These are phyloP conservation scores for Chytridiales sp. DNA, from an alignment of 371 early-diverging fungal species.

Conservation along the genomic window DNA sequence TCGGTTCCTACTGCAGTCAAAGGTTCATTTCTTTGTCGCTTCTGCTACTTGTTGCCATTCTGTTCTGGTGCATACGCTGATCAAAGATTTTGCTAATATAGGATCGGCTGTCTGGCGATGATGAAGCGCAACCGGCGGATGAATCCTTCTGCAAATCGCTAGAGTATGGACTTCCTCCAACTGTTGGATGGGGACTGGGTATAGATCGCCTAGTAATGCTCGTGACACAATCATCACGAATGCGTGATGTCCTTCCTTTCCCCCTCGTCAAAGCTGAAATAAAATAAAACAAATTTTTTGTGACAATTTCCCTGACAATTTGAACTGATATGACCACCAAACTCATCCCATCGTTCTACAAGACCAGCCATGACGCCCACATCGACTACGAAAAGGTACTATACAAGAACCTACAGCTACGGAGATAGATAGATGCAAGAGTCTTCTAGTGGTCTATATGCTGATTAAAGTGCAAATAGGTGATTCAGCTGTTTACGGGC, in stretches of 20 bases:
- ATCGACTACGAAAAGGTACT: neutral
- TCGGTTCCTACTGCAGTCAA: conserved; percentile 73
- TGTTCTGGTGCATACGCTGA: conserved; percentile 1
- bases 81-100: conserved; percentile 17
- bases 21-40: neutral
- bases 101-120: conserved; percentile 74
- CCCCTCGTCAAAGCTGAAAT: conserved; percentile 62
- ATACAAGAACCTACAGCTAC: neutral
- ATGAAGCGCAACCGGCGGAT: conserved; percentile 82
- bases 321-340: neutral
- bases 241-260: conserved; percentile 92
- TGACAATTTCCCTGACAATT: neutral
- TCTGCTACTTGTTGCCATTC: no score
- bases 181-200: conserved; percentile 98
- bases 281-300: no score
- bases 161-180: conserved; percentile 96
- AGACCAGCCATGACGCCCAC: neutral
- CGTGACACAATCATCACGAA: conserved; percentile 79
- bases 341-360: neutral
- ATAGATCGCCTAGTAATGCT: conserved; percentile 92
- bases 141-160: conserved; percentile 85
- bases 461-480: conserved; percentile 3
- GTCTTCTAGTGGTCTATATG: no score
- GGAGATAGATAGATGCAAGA: no score
- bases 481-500: conserved; percentile 20